These are phyloP conservation scores for Aspergillus bombycis DNA, from an alignment of 2,329 filamentous ascomycete genomes.

Conservation along the genomic window DNA sequence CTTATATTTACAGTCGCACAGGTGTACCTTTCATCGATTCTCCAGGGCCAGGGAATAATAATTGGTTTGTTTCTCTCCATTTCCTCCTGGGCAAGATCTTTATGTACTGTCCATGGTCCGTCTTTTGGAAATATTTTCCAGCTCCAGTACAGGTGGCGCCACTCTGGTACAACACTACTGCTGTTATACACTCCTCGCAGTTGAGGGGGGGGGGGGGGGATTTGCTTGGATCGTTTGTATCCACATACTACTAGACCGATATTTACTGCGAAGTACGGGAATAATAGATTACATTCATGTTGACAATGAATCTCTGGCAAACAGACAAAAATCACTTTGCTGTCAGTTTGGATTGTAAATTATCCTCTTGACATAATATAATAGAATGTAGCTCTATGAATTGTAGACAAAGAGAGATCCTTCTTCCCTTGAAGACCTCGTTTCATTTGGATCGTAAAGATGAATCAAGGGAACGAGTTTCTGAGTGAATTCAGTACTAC, in stretches of 20 bases:
- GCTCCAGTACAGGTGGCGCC: slow-evolving; percentile 14
- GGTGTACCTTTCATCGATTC: background rate
- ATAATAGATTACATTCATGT: slow-evolving; percentile 4
- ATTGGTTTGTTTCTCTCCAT: slow-evolving; percentile 4
- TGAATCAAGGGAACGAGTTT: background rate
- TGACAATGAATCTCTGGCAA: background rate
- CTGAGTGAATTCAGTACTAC: background rate
- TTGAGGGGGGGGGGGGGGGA: too few relatives aligned
- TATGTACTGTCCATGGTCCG: background rate
- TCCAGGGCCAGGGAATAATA: background rate
- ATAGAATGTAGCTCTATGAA: background rate
- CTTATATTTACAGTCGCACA: background rate
- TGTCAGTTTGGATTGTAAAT: background rate
- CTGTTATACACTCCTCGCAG: slow-evolving; percentile 13
- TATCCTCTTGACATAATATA: background rate
- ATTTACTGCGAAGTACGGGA: slow-evolving; percentile 9
- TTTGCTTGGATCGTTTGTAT: slow-evolving; percentile 9
- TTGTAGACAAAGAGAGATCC: background rate
- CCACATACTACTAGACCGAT: slow-evolving; percentile 15
- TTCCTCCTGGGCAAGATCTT: background rate
- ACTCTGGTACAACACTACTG: slow-evolving; percentile 9
- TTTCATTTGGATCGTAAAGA: background rate
- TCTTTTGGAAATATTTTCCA: slow-evolving; percentile 2
- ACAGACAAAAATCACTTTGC: background rate
- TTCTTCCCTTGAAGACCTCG: background rate